Evolutionary conservation across 257 asterid genomes (phyloP), one percentile per base, ranked within the genome.

Genomic region (Solanum sejunctum): DNA sequence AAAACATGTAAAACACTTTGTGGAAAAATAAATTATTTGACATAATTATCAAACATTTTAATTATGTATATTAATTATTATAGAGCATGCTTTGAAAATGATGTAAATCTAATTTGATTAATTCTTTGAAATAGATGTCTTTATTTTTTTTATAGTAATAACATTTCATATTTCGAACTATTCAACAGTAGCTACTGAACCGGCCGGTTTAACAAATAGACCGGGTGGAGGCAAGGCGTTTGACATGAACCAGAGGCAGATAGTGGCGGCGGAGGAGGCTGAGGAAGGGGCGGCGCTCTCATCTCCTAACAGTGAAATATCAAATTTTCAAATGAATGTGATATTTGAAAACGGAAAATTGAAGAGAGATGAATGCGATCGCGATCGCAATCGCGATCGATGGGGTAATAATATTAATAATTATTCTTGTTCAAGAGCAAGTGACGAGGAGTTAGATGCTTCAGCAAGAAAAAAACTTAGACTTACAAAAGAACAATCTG

Each of bases 401-500:
- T 12, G 26, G 73, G 21, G 47, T 32, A 32, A 54, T 16, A 54
- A 66, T 66, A 86, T 85, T 45, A 66, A 88, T 47, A 47, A 23
- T 54, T 88, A 88, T 18, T 89, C 91, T 13, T 12, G 0, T 60
- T 93, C 98, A 1, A 87, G 97, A 81, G 94, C 91, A 4, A 93
- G 99, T 82, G 98, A 93, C 83, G 98, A 92, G 32, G 90, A 89
- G 5, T 60, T 60, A 60, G 98, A 96, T 26, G 93, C 89, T 0
- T 17, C 75, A 8, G 91, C 92, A 0, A 90, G 98, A 17, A 96
- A 94, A 72, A 96, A 96, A 75, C 94, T 94, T 0, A 92, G 99
- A 83, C 98, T 96, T 1, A 85, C 90, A 8, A 94, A 93, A 90
- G 90, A 96, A 39, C 99, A 96, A 55, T 94, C 99, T 16, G 95